Conservation (phyloP, 345 rosid genomes). For the Pugionium cornutum region DNA sequence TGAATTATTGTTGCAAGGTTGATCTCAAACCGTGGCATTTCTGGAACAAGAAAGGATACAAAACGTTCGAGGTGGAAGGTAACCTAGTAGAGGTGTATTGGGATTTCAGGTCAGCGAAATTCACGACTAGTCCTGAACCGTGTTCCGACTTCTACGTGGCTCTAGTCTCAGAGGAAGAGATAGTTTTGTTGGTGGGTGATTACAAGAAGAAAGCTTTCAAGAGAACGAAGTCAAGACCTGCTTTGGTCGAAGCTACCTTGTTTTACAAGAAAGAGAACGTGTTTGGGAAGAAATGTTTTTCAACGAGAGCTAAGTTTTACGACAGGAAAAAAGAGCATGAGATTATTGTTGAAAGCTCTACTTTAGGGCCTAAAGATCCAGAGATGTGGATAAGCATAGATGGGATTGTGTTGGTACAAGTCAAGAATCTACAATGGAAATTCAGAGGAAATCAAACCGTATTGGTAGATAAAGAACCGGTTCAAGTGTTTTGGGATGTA, state of each 20-base stretch:
- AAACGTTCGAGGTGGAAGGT: constrained; percentile 64
- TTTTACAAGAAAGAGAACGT: constrained; percentile 84
- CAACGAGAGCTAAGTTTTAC: constrained; percentile 70
- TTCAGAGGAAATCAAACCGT: constrained; percentile 91
- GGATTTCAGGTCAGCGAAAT: constrained; percentile 88
- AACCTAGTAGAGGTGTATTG: constrained; percentile 61
- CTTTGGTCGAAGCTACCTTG: constrained; percentile 59
- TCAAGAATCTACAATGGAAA: constrained; percentile 88
- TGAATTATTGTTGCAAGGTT: constrained; percentile 56
- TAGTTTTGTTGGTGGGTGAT: constrained; percentile 80
- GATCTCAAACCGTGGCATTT: constrained; percentile 91
- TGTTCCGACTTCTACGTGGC: constrained; percentile 75
- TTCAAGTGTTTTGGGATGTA: constrained; percentile 93
- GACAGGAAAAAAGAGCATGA: constrained; percentile 69
- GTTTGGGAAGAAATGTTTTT: constrained; percentile 71
- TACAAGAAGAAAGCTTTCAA: constrained; percentile 83
- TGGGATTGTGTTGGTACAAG: constrained; percentile 69
- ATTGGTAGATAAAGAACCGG: constrained; percentile 67
- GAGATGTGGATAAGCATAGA: constrained; percentile 97
- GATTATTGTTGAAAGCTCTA: constrained; percentile 74
- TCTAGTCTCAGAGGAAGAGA: constrained; percentile 75
- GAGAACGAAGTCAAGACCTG: constrained; percentile 75
- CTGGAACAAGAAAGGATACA: constrained; percentile 82
- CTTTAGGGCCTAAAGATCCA: constrained; percentile 62
- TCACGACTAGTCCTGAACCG: constrained; percentile 78